These are phyloP conservation scores for Gracilariopsis chorda DNA, from an alignment of 23 red algal species.

Conservation along the genomic window DNA sequence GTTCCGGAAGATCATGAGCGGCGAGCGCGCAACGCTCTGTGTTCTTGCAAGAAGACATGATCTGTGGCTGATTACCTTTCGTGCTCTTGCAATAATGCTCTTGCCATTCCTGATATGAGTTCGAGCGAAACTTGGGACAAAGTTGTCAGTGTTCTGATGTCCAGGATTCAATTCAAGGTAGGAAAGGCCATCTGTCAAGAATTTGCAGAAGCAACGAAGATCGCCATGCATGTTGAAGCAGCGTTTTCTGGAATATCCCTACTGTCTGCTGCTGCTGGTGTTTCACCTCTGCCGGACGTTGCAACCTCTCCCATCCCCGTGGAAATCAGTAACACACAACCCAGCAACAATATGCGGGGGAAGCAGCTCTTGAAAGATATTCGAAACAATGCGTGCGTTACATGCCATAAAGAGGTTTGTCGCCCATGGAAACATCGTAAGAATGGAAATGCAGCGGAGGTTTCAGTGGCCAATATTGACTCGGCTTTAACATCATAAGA, in stretches of 20 bases:
- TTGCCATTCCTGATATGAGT: not conserved
- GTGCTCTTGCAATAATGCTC: not conserved
- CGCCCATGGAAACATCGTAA: not conserved
- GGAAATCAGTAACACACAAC: not conserved
- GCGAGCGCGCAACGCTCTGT: not conserved
- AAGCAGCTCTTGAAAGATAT: not conserved
- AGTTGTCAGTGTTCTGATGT: not conserved
- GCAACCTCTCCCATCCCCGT: not conserved
- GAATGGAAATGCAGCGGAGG: not conserved
- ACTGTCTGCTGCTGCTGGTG: not conserved
- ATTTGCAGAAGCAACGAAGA: not conserved
- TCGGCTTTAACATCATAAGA: not conserved
- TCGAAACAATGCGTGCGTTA: not conserved
- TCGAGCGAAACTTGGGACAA: not conserved
- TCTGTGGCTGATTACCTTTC: not conserved
- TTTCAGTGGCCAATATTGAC: not conserved
- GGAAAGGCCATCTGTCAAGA: not conserved
- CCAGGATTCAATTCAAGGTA: not conserved
- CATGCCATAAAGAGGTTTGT: slow-evolving; percentile 10
- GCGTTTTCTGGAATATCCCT: not conserved
- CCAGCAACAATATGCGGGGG: not conserved
- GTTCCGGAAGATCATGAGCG: not conserved
- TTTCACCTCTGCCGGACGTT: not conserved
- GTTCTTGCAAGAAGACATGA: not conserved
- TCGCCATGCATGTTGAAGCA: not conserved